Evolutionary conservation across 1,139 yeast genomes (phyloP), one percentile per base, ranked within the genome.

Genomic region (Saccharomyces hybrid): DNA sequence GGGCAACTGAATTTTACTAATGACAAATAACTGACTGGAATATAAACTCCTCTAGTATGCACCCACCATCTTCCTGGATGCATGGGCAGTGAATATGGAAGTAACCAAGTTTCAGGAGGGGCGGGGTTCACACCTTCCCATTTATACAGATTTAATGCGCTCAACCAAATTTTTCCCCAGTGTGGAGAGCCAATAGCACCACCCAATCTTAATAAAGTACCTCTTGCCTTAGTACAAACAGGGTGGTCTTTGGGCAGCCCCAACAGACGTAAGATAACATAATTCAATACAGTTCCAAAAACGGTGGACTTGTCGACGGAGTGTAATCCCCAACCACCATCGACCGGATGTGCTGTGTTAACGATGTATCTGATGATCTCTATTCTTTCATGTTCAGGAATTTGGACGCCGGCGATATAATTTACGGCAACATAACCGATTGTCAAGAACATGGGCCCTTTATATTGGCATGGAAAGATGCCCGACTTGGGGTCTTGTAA

Each of bases 51-150:
- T 56, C 99, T 75, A 0, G 97, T 93, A 67, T 95, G 99, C 28
- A 93, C 97, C 99, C 99, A 95, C 99, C 98, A 95, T 67, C 89
- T 80, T 30, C 93, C 96, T 1, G 99, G 99, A 68, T 93, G 99
- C 47, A 90, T 76, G 0, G 97, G 96, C 2, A 85, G 64, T 52
- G 77, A 68, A 60, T 89, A 88, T 1, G 99, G 99, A 50, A 93
- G 72, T 60, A 86, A 73, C 95, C 97, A 95, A 52, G 91, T 73
- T 69, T 95, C 99, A 1, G 98, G 95, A 2, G 99, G 99, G 1
- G 97, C 96, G 2, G 99, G 99, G 63, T 95, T 95, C 6, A 93
- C 97, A 51, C 99, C 99, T 60, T 87, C 95, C 97, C 98, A 95
- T 42, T 81, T 83, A 68, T 91, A 95, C 52, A 93, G 70, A 61